Percentiles rank a stretch among this genome's conserved stretches.
These are phyloP conservation scores for Suillus plorans DNA, from an alignment of 768 basidiomycete species.

Conservation along the genomic window DNA sequence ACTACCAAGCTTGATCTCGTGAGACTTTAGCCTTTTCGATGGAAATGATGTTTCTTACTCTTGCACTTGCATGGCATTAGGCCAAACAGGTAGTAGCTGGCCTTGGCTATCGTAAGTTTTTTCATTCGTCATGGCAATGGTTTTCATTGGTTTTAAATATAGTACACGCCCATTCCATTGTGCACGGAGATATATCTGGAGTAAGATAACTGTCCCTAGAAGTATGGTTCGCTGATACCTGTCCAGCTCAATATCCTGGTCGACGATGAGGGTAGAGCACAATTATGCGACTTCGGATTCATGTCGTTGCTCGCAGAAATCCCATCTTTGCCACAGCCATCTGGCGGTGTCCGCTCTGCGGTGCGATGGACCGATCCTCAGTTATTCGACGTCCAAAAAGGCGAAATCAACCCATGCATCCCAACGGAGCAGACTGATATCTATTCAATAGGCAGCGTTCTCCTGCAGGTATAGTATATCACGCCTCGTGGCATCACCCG, in stretches of 20 bases:
- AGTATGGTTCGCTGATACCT: not conserved
- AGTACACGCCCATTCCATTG: constrained; percentile 8
- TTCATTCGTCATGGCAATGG: no score
- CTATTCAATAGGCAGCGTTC: constrained; percentile 7
- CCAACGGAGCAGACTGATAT: constrained; percentile 4
- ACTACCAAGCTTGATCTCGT: constrained; percentile 16
- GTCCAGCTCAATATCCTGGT: constrained; percentile 9
- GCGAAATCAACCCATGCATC: not conserved
- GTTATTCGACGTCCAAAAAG: not conserved
- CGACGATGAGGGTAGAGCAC: not conserved
- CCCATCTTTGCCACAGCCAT: not conserved
- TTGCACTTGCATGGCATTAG: not conserved
- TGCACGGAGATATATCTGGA: constrained; percentile 10
- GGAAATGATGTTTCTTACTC: not conserved
- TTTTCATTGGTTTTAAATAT: not conserved
- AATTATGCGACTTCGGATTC: constrained; percentile 5
- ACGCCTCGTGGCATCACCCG: not conserved
- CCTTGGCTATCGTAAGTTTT: constrained; percentile 6
- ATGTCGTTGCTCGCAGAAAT: constrained; percentile 4
- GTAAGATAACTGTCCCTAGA: not conserved
- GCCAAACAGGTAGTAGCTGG: constrained; percentile 4
- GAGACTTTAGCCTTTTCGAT: not conserved
- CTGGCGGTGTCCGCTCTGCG: not conserved
- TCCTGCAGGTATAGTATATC: constrained; percentile 9
- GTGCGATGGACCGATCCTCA: constrained; percentile 10